A percentile compares a stretch with the other conserved stretches of the same genome.
phyloP scores from a whole-genome alignment of 2,329 filamentous ascomycete species.

The Huntiella decipiens region DNA sequence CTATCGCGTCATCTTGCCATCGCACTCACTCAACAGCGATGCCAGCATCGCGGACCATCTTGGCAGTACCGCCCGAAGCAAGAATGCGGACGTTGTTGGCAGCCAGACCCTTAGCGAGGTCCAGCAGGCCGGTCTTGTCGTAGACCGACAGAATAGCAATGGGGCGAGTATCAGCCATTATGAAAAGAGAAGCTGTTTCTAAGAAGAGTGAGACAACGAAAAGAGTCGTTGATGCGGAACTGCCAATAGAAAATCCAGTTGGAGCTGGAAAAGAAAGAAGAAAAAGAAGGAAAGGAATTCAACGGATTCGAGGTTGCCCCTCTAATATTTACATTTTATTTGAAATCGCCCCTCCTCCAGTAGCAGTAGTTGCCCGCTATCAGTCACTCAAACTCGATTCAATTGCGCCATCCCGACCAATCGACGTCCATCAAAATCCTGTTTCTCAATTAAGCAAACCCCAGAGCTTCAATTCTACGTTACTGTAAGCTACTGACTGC shows the following conservation, averaged over 20 bases:
- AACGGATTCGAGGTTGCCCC: too few species aligned
- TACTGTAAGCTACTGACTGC: too few species aligned
- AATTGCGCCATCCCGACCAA: too few species aligned
- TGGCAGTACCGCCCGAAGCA: slow-evolving; percentile 86
- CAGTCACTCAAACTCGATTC: too few species aligned
- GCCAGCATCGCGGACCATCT: slow-evolving; percentile 89
- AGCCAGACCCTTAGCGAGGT: slow-evolving; percentile 77
- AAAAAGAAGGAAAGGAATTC: neutral
- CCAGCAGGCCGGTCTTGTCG: slow-evolving; percentile 90
- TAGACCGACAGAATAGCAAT: slow-evolving; percentile 93
- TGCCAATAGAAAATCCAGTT: slow-evolving; percentile 10
- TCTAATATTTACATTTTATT: too few species aligned
- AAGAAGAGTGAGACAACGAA: neutral
- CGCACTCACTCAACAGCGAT: slow-evolving; percentile 73
- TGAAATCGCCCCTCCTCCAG: too few species aligned
- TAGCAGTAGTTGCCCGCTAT: too few species aligned
- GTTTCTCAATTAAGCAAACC: too few species aligned
- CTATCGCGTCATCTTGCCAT: neutral
- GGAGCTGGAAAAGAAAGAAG: slow-evolving; percentile 5
- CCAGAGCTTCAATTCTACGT: too few species aligned
- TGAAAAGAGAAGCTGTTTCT: slow-evolving; percentile 8
- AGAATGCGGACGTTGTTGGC: slow-evolving; percentile 82
- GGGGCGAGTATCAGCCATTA: slow-evolving; percentile 28
- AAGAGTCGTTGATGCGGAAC: slow-evolving; percentile 4
- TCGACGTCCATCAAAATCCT: too few species aligned